Evolutionary conservation across 1,284 basidiomycete species (phyloP).

Genomic region (Ceraceosorus bombacis): DNA sequence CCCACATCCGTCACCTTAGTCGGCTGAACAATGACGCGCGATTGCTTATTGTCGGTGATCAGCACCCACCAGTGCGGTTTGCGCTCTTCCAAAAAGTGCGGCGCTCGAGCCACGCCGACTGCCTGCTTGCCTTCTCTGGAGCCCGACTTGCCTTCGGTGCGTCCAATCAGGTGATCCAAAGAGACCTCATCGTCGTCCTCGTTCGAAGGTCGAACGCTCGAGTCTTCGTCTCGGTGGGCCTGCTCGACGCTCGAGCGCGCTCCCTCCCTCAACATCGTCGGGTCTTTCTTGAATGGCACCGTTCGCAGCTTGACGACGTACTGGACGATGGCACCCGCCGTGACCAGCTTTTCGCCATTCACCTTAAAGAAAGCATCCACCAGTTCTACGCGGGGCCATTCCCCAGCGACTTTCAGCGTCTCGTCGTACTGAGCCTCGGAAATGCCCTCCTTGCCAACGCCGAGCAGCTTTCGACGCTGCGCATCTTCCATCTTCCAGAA

Average conservation of each 20-base stretch:
- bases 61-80: conserved; percentile 53
- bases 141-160: conserved; percentile 8
- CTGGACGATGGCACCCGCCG: conserved; percentile 80
- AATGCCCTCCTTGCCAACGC: conserved; percentile 27
- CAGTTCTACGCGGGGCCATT: conserved; percentile 73
- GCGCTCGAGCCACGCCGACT: conserved; percentile 73
- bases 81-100: conserved; percentile 62
- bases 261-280: conserved; percentile 31
- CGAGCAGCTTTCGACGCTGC: conserved; percentile 42
- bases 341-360: conserved; percentile 78
- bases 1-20: conserved; percentile 62
- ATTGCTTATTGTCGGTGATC: conserved; percentile 80
- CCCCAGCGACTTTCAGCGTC: conserved; percentile 62
- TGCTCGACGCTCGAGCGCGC: conserved; percentile 22
- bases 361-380: conserved; percentile 84
- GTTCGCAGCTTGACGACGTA: conserved; percentile 75
- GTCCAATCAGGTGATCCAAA: conserved; percentile 11
- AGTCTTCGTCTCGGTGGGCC: conserved; percentile 49
- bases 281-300: conserved; percentile 53
- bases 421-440: conserved; percentile 53
- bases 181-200: conserved; percentile 28
- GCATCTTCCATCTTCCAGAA: conserved; percentile 51
- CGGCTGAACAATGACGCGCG: conserved; percentile 84
- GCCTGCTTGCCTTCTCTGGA: conserved; percentile 49
- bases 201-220: conserved; percentile 30